Evolutionary conservation across 2,329 filamentous ascomycete species (phyloP), one percentile per base, ranked within the genome.

Genomic region (Microcera coccophila): DNA sequence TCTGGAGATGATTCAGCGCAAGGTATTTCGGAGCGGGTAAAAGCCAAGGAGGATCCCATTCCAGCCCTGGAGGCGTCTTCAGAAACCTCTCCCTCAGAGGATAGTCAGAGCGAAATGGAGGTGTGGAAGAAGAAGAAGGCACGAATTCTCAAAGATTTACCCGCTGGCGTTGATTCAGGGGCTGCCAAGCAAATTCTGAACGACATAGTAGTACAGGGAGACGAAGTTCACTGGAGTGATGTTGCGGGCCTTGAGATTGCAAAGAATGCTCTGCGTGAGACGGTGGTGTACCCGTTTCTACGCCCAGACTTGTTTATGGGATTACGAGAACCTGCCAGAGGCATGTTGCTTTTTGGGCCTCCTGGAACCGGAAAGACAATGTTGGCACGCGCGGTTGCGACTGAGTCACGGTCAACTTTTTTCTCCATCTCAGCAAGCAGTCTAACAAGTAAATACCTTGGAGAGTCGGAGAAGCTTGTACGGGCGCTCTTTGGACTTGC

Each of bases 311-410:
- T 98, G 2, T 98, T 98, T 69, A 93, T 91, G 79, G 93, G 93
- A 0, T 75, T 98, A 10, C 85, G 93, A 29, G 93, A 98, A 61
- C 93, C 93, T 16, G 91, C 93, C 12, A 77, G 90, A 44, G 93
- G 93, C 5, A 97, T 98, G 88, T 75, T 98, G 2, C 75, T 98
- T 1, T 98, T 98, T 61, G 93, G 93, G 0, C 93, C 93, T 1
- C 93, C 93, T 0, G 93, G 93, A n/a, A 98, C 93, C 0, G 93
- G 93, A 39, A 98, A 98, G 67, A 98, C 93, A 0, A 98, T 98
- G 93, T 73, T 98, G 28, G 93, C 93, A 9, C 81, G 93, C 50
- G 63, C 65, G n/a, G 91, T 97, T 1, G 93, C 93, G 1, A 97
- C 93, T 0, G 93, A 98, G 65, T 95, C 88, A 2, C 85, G 83